Evolutionary conservation across 2,329 filamentous ascomycete genomes (phyloP), one percentile per base, ranked within the genome.

Genomic region (Aspergillus glaucus): DNA sequence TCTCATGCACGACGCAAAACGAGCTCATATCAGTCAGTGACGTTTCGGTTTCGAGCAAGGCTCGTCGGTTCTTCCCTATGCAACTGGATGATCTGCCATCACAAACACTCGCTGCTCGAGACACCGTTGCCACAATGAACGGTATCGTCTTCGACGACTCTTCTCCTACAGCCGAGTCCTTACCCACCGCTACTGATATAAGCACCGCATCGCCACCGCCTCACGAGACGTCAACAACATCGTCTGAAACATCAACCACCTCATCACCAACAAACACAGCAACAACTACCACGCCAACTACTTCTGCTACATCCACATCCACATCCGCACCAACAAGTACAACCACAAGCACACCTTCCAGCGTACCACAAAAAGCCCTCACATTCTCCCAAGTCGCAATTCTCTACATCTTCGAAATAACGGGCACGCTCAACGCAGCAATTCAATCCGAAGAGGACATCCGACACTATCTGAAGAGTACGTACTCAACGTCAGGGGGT

Each of bases 1-100:
- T 95, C 14, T 90, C 87, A 47, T 98, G 93, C 67, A 81, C 82
- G 7, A 82, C 85, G 0, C 86, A 96, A 65, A 97, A 97, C 60
- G 85, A 89, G 0, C 77, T 98, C 3, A 85, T 97, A 14, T 89
- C 87, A 0, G 95, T 96, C 66, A 80, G 87, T 57, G 85, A 84
- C 51, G 64, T 62, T 39, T 41, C 52, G 15, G 64, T 62, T 37
- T 41, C 52, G 15, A 62, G 48, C 26, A 62, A 56, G 55, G 62
- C 56, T 45, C 61, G 64, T 24, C 65, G 64, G 40, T 50, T 56
- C 24, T 24, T 57, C 8, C 40, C 48, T 2, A 12, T 22, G 4
- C 17, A 52, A 4, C 50, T 17, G 52, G 19, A 24, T 47, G 28
- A 42, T 14, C 26, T 48, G 12, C n/a, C 36, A 8, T 48, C 44